Base-by-base conservation (phyloP, 805 yeast species). In the Wickerhamiella alocasiicola region DNA sequence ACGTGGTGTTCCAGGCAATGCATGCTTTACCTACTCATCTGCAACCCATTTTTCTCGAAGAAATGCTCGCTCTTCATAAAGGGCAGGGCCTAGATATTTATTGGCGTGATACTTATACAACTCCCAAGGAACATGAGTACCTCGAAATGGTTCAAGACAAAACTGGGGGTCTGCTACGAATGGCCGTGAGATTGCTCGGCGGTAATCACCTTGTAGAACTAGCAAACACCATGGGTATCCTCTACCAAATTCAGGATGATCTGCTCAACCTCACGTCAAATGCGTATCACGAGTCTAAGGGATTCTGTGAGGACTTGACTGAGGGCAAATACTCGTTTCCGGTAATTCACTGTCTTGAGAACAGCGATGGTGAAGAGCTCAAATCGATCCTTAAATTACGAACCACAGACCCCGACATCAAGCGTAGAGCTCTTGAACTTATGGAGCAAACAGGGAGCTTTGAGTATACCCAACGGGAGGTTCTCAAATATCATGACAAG, bases 271-370 rank as follows among this genome's bases (percentile, higher is more conserved):
- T 87, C 40, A 67, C 68, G 19, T 69, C 74, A 39, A 66, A 63
- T 18, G 59, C 61, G 9, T 66, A 74, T 43, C 60, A 62, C n/a
- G 61, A 67, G 36, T 75, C 74, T 54, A 81, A 82, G 67, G 94
- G 94, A 2, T 71, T 71, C 47, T 74, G 83, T 40, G 95, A 87
- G 51, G 97, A 87, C 54, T 68, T 87, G 23, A 74, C 84, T 0
- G 95, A 87, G 56, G 95, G 95, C 0, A 87, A 85, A 58, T 72
- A 80, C 45, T 82, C 94, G 0, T 80, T 82, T 47, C 95, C 95
- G 0, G 74, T 87, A 2, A 70, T 87, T 13, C 91, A 83, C 56
- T 68, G 77, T 3, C 58, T 79, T 2, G 52, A 63, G 15, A 50
- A 54, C 26, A 64, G 63, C 36, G 46, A 51, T 1, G 36, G 31